Conservation (phyloP, 257 asterid species). For the Cynanchum wilfordii region DNA sequence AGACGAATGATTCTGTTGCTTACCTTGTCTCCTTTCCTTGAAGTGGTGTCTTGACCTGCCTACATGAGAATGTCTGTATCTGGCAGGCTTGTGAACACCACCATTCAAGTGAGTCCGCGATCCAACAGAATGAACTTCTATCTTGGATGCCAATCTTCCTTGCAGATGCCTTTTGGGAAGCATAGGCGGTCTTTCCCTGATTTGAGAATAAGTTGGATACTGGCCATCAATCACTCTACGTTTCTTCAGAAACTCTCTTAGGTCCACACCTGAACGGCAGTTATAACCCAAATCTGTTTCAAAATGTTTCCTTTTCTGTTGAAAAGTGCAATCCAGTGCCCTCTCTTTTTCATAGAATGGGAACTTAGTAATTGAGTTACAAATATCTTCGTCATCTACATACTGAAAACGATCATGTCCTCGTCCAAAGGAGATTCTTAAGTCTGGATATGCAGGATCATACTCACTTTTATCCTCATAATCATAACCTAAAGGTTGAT, state of each 20-base stretch:
- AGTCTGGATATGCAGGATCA: conserved; percentile 27
- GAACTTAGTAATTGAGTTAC: background rate
- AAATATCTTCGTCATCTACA: conserved; percentile 10
- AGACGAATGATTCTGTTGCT: conserved; percentile 13
- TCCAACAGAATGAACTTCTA: conserved; percentile 17
- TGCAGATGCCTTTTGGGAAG: conserved; percentile 13
- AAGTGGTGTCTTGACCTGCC: conserved; percentile 23
- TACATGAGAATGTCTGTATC: conserved; percentile 9
- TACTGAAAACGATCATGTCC: conserved; percentile 12
- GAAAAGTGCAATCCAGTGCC: conserved; percentile 11
- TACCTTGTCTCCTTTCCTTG: conserved; percentile 26
- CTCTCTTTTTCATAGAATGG: conserved; percentile 13
- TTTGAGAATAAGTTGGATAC: conserved; percentile 13
- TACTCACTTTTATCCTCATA: conserved; percentile 20
- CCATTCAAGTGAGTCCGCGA: conserved; percentile 7
- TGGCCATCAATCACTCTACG: conserved; percentile 19
- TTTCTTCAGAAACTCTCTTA: conserved; percentile 28
- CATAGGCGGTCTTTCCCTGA: conserved; percentile 11
- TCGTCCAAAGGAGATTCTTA: conserved; percentile 8
- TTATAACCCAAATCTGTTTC: conserved; percentile 10
- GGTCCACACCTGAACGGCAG: conserved; percentile 19
- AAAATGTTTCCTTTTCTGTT: conserved; percentile 10
- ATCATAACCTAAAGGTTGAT: conserved; percentile 21
- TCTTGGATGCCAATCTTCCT: conserved; percentile 29
- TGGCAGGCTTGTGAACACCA: conserved; percentile 3